Percentiles rank a stretch among this genome's conserved stretches.
Evolutionary conservation across 805 yeast genomes (phyloP).

Genomic region (Diddensiella transvaalensis): DNA sequence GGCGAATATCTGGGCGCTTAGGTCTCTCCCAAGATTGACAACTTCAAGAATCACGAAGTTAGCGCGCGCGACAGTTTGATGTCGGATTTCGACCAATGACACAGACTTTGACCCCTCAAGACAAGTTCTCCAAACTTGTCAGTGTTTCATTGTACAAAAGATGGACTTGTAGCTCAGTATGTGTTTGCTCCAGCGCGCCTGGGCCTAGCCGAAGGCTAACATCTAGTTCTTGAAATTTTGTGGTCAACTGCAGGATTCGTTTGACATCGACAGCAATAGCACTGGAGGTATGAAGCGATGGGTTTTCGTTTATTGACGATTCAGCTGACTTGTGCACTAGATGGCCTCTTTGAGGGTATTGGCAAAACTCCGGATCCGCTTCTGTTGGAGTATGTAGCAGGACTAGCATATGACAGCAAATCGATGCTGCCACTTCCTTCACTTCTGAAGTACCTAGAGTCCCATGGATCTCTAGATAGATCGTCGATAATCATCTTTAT

Average conservation of each 20-base stretch:
- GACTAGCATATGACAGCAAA: slow-evolving; percentile 24
- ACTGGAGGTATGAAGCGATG: slow-evolving; percentile 9
- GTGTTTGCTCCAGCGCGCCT: slow-evolving; percentile 9
- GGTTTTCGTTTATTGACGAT: background rate
- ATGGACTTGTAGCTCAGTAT: slow-evolving; percentile 19
- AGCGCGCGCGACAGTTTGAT: background rate
- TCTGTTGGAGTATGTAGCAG: slow-evolving; percentile 28
- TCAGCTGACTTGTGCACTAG: background rate
- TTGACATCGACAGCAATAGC: slow-evolving; percentile 5
- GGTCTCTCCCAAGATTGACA: no score
- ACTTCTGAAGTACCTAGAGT: slow-evolving; percentile 17
- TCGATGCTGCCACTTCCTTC: slow-evolving; percentile 23
- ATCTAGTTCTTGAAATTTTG: slow-evolving; percentile 27
- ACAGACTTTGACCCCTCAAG: slow-evolving; percentile 12
- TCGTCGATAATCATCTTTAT: slow-evolving; percentile 5
- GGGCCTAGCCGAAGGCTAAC: slow-evolving; percentile 1
- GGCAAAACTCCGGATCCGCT: slow-evolving; percentile 20
- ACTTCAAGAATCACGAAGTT: no score
- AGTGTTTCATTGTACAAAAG: slow-evolving; percentile 18
- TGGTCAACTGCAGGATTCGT: slow-evolving; percentile 30
- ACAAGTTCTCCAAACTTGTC: slow-evolving; percentile 21
- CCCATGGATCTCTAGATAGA: slow-evolving; percentile 1
- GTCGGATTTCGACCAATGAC: slow-evolving; percentile 11
- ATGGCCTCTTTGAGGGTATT: background rate
- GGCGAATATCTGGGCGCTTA: no score